A percentile compares a stretch with the other conserved stretches of the same genome.
phyloP scores from a whole-genome alignment of 768 basidiomycete genomes.

The Mycena galopus region DNA sequence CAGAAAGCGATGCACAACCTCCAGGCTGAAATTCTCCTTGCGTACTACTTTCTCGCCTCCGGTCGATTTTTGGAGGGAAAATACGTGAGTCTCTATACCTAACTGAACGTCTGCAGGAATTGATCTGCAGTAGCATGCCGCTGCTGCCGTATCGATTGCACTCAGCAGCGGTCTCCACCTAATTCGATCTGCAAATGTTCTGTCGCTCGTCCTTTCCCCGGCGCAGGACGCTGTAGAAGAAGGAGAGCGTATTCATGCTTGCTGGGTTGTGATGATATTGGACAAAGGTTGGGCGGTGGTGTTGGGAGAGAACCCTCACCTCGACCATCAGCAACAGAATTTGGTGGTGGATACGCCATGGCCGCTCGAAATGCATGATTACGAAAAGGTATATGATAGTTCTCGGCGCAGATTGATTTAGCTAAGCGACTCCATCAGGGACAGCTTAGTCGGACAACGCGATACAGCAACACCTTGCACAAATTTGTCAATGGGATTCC shows the following conservation, averaged over 20 bases:
- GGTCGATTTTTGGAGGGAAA: constrained; percentile 62
- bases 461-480: constrained; percentile 7
- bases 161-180: constrained; percentile 55
- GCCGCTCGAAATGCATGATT: constrained; percentile 53
- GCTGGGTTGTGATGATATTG: constrained; percentile 51
- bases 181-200: constrained; percentile 43
- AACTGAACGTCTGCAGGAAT: background rate
- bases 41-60: constrained; percentile 66
- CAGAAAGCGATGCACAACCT: constrained; percentile 58
- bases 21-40: constrained; percentile 68
- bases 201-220: constrained; percentile 44
- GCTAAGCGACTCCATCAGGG: background rate
- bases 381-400: constrained; percentile 44
- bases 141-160: constrained; percentile 50
- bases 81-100: constrained; percentile 36
- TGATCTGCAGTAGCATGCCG: constrained; percentile 42
- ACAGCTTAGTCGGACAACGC: background rate
- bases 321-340: constrained; percentile 12
- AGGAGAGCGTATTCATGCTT: constrained; percentile 52
- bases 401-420: background rate
- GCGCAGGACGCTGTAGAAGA: constrained; percentile 49
- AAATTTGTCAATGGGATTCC: background rate
- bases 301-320: constrained; percentile 43
- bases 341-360: constrained; percentile 49
- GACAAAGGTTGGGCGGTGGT: constrained; percentile 60